Percentiles rank a stretch among this genome's conserved stretches.
phyloP scores from a whole-genome alignment of 2,329 filamentous ascomycete genomes.

The Fusarium sp. region DNA sequence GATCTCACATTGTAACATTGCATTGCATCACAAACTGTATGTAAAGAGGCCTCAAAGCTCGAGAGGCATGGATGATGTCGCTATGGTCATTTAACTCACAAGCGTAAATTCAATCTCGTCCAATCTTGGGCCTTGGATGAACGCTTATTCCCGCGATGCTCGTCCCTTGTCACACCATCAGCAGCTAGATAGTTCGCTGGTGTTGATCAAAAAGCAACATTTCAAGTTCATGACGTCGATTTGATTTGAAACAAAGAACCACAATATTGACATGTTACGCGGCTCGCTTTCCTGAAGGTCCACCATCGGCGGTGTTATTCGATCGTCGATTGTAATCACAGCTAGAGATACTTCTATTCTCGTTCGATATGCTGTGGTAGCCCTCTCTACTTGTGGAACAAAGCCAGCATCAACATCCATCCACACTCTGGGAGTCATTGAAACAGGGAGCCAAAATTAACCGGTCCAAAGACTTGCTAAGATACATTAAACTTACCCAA shows the following conservation, averaged over 20 bases:
- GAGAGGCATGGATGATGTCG: constrained; percentile 19
- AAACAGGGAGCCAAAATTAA: background rate
- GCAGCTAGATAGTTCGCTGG: background rate
- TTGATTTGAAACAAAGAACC: constrained; percentile 37
- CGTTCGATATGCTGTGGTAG: background rate
- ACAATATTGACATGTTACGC: constrained; percentile 33
- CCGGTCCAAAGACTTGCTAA: background rate
- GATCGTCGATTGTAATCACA: constrained; percentile 7
- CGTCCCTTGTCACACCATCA: constrained; percentile 40
- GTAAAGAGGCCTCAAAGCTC: constrained; percentile 24
- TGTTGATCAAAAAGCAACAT: constrained; percentile 33
- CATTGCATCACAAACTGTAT: background rate
- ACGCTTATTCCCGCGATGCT: constrained; percentile 38
- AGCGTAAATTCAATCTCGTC: constrained; percentile 16
- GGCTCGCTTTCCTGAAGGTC: constrained; percentile 14
- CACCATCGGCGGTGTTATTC: constrained; percentile 8
- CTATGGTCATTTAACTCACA: constrained; percentile 18
- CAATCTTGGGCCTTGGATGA: constrained; percentile 29
- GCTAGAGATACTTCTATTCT: constrained; percentile 3
- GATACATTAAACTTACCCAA: background rate
- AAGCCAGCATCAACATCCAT: background rate
- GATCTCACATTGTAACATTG: background rate
- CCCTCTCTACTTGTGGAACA: constrained; percentile 11
- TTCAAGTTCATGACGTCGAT: constrained; percentile 38
- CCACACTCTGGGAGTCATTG: background rate